phyloP scores from a whole-genome alignment of 306 rosid genomes.

The Carpinus fangiana region DNA sequence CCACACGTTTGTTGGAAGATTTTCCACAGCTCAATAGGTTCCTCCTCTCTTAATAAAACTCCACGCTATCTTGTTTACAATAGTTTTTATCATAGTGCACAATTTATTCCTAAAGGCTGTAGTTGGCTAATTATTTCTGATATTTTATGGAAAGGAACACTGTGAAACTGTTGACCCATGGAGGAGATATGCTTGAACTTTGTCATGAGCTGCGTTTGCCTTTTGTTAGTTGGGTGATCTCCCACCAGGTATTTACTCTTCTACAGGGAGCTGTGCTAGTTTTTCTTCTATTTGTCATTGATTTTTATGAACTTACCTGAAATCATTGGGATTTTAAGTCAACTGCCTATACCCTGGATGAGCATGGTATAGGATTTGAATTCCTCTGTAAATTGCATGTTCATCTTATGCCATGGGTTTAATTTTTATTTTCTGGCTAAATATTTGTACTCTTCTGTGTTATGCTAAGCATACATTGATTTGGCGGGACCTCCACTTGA shows the following conservation, averaged over 20 bases:
- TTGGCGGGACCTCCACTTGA: background rate
- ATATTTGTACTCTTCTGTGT: background rate
- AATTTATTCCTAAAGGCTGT: conserved; percentile 10
- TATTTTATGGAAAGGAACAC: conserved; percentile 63
- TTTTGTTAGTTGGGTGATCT: conserved; percentile 75
- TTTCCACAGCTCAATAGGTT: conserved; percentile 76
- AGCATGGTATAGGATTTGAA: background rate
- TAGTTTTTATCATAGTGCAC: conserved; percentile 19
- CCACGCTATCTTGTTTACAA: conserved; percentile 19
- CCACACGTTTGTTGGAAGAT: conserved; percentile 73
- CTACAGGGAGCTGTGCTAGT: conserved; percentile 1
- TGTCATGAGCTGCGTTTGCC: conserved; percentile 86
- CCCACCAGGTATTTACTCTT: conserved; percentile 62
- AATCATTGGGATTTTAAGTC: conserved; percentile 10
- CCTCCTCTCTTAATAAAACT: conserved; percentile 22
- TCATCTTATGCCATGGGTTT: background rate
- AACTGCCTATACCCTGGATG: conserved; percentile 21
- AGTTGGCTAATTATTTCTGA: conserved; percentile 30
- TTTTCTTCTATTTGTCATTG: conserved; percentile 9
- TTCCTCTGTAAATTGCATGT: background rate
- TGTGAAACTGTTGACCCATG: conserved; percentile 86
- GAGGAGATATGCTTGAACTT: conserved; percentile 97
- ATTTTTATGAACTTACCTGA: conserved; percentile 9
- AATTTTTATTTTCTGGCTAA: background rate
- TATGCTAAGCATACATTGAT: background rate